Evolutionary conservation across 1,284 basidiomycete species (phyloP).

Genomic region (Xanthoconium separans): DNA sequence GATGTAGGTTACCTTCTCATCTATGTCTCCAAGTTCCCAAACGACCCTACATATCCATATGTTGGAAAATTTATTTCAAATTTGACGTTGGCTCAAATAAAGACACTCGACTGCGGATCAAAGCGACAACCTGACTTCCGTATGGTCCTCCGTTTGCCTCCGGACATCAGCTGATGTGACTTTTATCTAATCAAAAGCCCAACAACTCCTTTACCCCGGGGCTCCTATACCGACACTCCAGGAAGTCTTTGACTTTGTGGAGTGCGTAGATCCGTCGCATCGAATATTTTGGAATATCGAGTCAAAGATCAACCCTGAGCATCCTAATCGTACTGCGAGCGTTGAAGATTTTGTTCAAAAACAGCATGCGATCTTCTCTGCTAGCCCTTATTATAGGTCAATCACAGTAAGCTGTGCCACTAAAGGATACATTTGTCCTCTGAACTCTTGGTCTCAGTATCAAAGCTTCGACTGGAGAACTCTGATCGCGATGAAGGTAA

Average conservation of each 20-base stretch:
- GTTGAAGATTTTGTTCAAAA: constrained; percentile 66
- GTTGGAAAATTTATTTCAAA: constrained; percentile 76
- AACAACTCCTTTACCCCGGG: constrained; percentile 64
- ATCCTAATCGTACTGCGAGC: constrained; percentile 54
- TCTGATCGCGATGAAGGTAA: constrained; percentile 65
- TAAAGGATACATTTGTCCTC: neutral
- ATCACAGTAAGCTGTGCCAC: constrained; percentile 52
- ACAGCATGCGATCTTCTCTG: constrained; percentile 56
- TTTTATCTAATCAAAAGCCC: constrained; percentile 39
- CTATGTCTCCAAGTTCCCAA: constrained; percentile 38
- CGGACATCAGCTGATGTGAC: constrained; percentile 5
- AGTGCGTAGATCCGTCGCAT: constrained; percentile 63
- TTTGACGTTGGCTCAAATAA: constrained; percentile 73
- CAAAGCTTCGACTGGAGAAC: constrained; percentile 80
- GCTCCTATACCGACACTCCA: constrained; percentile 69
- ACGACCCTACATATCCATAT: constrained; percentile 65
- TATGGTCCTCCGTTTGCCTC: constrained; percentile 32
- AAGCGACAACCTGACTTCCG: constrained; percentile 60
- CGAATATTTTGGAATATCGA: constrained; percentile 75
- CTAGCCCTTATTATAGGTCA: constrained; percentile 53
- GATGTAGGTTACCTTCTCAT: constrained; percentile 3
- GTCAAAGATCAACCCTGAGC: constrained; percentile 68
- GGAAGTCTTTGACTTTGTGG: constrained; percentile 74
- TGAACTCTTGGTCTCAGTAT: constrained; percentile 42
- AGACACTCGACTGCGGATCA: constrained; percentile 79